Conservation (phyloP, 164 flowering plant species). For the Euptelea pleiosperma region DNA sequence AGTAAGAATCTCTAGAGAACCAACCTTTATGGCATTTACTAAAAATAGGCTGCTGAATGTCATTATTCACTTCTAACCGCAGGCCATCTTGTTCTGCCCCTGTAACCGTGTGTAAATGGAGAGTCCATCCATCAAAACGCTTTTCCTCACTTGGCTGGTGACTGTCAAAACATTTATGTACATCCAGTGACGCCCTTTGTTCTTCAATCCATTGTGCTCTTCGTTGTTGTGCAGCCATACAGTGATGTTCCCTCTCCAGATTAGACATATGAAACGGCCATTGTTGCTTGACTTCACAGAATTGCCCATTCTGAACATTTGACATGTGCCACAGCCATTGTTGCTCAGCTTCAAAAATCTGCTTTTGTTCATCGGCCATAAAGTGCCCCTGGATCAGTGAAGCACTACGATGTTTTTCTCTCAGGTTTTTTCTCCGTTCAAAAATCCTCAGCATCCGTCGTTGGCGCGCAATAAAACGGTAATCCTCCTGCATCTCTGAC, state of each 20-base stretch:
- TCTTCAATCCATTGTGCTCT: background rate
- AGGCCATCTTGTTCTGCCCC: background rate
- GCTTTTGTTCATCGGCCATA: slow-evolving; percentile 3
- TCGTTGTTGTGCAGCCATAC: background rate
- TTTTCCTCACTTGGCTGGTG: slow-evolving; percentile 1
- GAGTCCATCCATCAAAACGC: background rate
- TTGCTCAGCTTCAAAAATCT: slow-evolving; percentile 6
- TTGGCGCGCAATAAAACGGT: background rate
- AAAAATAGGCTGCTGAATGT: background rate
- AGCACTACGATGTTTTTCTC: background rate
- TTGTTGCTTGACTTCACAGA: background rate
- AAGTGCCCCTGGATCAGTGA: background rate
- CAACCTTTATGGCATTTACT: slow-evolving; percentile 7
- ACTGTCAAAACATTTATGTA: background rate
- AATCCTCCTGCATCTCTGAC: background rate
- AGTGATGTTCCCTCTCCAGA: background rate
- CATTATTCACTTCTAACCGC: background rate
- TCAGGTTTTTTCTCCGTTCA: background rate
- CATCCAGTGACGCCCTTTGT: slow-evolving; percentile 7
- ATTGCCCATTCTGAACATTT: background rate
- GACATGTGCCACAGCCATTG: background rate
- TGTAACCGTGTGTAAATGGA: too few relatives aligned
- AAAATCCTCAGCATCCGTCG: slow-evolving; percentile 1
- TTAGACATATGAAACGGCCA: background rate
- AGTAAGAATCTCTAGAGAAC: background rate